A percentile compares a stretch with the other conserved stretches of the same genome.
These are phyloP conservation scores for Neurospora sp. DNA, from an alignment of 495 filamentous ascomycete genomes.

Conservation along the genomic window DNA sequence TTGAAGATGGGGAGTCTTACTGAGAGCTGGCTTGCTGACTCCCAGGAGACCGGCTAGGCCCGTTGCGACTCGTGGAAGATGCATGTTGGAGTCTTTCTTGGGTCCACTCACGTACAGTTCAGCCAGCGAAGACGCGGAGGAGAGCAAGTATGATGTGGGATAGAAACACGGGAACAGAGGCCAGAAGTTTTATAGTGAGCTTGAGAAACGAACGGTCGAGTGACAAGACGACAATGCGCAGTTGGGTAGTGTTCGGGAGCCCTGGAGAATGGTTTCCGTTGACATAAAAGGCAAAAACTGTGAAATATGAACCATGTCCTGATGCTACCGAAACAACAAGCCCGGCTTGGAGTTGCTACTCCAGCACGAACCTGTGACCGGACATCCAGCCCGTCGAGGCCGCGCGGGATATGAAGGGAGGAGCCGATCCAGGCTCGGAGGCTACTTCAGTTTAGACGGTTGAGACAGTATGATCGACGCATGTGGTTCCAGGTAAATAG, in stretches of 20 bases:
- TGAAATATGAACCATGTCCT: constrained; percentile 8
- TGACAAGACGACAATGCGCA: background rate
- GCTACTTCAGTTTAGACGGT: background rate
- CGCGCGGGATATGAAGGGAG: constrained; percentile 3
- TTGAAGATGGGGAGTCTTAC: background rate
- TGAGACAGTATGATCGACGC: background rate
- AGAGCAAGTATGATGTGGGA: background rate
- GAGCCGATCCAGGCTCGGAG: background rate
- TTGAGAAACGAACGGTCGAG: background rate
- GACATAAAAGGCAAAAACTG: constrained; percentile 9
- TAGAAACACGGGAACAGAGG: background rate
- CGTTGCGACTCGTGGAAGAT: constrained; percentile 6
- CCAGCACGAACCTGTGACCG: background rate
- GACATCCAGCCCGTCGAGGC: constrained; percentile 1
- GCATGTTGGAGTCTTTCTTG: constrained; percentile 14
- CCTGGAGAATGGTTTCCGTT: constrained; percentile 11
- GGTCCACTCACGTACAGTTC: background rate
- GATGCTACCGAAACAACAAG: background rate
- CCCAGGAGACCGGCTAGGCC: constrained; percentile 16
- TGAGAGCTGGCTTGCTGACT: constrained; percentile 9
- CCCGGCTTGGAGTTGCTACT: background rate
- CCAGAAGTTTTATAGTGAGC: constrained; percentile 1
- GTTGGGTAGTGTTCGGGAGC: background rate
- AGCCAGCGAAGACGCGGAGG: background rate
- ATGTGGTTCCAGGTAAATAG: background rate